Conservation (phyloP, 495 filamentous ascomycete genomes). For the Podospora sp. region DNA sequence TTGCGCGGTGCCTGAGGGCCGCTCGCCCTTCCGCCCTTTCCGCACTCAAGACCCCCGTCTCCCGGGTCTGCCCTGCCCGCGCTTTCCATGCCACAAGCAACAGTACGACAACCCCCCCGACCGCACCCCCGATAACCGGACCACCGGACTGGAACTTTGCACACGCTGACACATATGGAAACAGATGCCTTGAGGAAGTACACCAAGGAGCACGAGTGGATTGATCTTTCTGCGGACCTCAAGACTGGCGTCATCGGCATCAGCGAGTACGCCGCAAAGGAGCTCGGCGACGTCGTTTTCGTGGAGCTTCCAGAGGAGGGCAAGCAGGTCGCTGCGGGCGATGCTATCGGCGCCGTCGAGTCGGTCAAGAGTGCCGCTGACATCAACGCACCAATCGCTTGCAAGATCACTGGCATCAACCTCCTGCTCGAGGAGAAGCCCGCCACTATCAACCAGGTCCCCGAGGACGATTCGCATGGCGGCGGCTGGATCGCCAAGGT, state of each 20-base stretch:
- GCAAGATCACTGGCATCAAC: constrained; percentile 75
- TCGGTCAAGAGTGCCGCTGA: constrained; percentile 97
- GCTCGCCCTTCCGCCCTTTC: constrained; percentile 46
- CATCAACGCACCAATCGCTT: constrained; percentile 84
- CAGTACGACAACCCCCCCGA: constrained; percentile 38
- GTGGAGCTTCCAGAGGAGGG: constrained; percentile 81
- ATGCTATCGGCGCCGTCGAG: constrained; percentile 90
- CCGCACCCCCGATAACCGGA: neutral
- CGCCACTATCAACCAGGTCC: constrained; percentile 78
- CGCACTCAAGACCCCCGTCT: constrained; percentile 39
- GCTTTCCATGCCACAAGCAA: constrained; percentile 47
- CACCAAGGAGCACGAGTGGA: constrained; percentile 98
- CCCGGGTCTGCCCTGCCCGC: constrained; percentile 37
- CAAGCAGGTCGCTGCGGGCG: constrained; percentile 66
- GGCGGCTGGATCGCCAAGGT: constrained; percentile 95
- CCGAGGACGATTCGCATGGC: constrained; percentile 67
- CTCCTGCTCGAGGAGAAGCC: constrained; percentile 77
- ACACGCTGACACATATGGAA: constrained; percentile 15
- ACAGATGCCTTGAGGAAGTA: constrained; percentile 75
- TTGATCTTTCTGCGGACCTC: constrained; percentile 77
- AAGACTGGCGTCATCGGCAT: constrained; percentile 79
- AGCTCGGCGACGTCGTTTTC: constrained; percentile 94
- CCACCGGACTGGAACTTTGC: constrained; percentile 4
- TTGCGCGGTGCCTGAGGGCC: constrained; percentile 49
- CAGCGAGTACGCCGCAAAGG: constrained; percentile 83